Conservation (phyloP, 2,329 filamentous ascomycete species). For the Fusarium nematophilum region DNA sequence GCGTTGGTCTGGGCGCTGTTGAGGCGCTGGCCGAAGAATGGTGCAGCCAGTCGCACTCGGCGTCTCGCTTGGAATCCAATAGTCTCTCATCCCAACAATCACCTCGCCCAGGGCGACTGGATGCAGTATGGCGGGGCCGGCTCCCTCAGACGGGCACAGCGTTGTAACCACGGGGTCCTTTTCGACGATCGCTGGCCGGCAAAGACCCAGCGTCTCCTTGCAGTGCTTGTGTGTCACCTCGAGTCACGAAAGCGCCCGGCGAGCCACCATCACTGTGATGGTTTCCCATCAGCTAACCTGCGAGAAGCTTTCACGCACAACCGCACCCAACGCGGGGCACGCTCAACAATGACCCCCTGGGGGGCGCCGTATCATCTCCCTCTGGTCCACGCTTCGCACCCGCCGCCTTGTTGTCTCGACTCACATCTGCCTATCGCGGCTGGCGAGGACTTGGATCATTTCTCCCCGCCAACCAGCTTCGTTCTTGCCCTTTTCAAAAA, state of each 20-base stretch:
- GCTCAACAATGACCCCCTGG: slow-evolving; percentile 13
- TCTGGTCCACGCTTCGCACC: slow-evolving; percentile 22
- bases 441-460: slow-evolving; percentile 18
- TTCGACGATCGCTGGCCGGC: slow-evolving; percentile 26
- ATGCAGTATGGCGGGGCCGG: background rate
- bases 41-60: slow-evolving; percentile 1
- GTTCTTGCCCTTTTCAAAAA: slow-evolving; percentile 26
- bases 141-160: background rate
- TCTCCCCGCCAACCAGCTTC: slow-evolving; percentile 9
- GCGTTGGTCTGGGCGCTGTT: slow-evolving; percentile 20
- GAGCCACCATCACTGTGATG: slow-evolving; percentile 36
- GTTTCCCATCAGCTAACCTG: slow-evolving; percentile 7
- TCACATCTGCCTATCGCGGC: slow-evolving; percentile 28
- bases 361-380: slow-evolving; percentile 20
- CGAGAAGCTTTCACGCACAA: slow-evolving; percentile 15
- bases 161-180: slow-evolving; percentile 16
- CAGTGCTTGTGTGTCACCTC: slow-evolving; percentile 30
- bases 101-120: slow-evolving; percentile 9
- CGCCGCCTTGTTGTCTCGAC: slow-evolving; percentile 13
- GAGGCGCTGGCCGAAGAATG: too few relatives aligned
- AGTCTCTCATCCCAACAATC: slow-evolving; percentile 19
- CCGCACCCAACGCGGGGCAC: slow-evolving; percentile 8
- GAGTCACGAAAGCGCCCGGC: slow-evolving; percentile 33
- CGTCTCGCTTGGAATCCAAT: slow-evolving; percentile 2
- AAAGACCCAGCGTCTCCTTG: slow-evolving; percentile 25